phyloP scores from a whole-genome alignment of 768 basidiomycete genomes.

The Lactifluus subvellereus region DNA sequence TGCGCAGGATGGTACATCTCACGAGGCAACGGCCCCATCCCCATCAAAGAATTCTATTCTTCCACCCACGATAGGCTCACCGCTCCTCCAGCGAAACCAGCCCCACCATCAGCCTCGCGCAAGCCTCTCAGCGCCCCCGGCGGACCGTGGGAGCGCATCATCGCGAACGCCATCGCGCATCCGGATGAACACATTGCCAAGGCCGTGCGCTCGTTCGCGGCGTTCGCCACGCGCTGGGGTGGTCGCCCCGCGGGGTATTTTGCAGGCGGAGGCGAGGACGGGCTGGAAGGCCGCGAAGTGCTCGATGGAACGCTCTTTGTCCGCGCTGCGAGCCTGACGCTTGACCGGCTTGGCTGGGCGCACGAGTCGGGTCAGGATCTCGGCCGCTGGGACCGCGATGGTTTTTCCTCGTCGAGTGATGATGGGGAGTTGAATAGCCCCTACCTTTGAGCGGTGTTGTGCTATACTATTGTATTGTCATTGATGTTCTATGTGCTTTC shows the following conservation, averaged over 20 bases:
- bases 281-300: no score
- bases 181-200: constrained; percentile 42
- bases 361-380: background rate
- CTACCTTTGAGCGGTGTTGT: no score
- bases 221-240: constrained; percentile 43
- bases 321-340: no score
- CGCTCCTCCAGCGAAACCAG: constrained; percentile 26
- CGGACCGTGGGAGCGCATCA: constrained; percentile 49
- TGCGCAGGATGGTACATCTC: no score
- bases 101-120: constrained; percentile 17
- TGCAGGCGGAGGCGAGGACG: constrained; percentile 5
- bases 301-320: no score
- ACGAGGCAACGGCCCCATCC: constrained; percentile 37
- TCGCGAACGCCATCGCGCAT: constrained; percentile 36
- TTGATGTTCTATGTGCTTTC: no score
- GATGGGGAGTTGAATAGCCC: no score
- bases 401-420: no score
- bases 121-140: background rate
- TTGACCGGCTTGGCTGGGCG: no score
- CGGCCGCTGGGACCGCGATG: constrained; percentile 2
- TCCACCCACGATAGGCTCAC: constrained; percentile 19
- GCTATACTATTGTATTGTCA: no score
- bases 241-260: constrained; percentile 33
- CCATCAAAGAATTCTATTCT: constrained; percentile 46
- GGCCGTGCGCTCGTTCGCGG: constrained; percentile 44